A percentile compares a stretch with the other conserved stretches of the same genome.
These are phyloP conservation scores for Cladorrhinum sp. DNA, from an alignment of 2,329 filamentous ascomycete genomes.

Conservation along the genomic window DNA sequence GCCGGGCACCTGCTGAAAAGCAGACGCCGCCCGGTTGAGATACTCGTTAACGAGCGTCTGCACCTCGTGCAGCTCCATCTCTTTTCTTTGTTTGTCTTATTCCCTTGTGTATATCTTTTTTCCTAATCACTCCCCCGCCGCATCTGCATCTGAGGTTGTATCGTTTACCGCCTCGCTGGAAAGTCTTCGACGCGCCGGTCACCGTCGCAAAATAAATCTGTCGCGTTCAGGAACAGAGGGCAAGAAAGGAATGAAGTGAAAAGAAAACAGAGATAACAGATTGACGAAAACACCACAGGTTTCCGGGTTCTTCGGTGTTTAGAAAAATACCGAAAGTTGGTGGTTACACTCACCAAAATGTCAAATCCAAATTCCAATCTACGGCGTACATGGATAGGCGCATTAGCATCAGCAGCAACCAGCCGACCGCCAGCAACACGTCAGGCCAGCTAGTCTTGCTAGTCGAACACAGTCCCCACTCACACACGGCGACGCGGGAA, in stretches of 20 bases:
- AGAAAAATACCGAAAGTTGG: neutral
- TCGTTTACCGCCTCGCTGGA: neutral
- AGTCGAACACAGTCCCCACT: neutral
- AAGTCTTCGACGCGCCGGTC: neutral
- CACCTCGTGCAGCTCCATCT: conserved; percentile 63
- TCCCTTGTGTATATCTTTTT: neutral
- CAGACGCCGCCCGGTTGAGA: conserved; percentile 52
- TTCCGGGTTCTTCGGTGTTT: neutral
- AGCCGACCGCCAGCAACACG: neutral
- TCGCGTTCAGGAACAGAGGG: neutral
- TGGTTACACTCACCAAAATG: neutral
- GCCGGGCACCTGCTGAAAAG: conserved; percentile 88
- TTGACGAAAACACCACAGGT: neutral
- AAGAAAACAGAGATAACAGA: neutral
- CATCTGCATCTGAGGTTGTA: neutral
- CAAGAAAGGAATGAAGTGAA: neutral
- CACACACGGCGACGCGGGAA: neutral
- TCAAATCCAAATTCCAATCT: too few species aligned
- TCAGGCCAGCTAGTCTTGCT: neutral
- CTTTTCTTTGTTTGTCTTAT: neutral
- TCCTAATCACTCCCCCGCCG: neutral
- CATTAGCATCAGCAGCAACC: neutral
- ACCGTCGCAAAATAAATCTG: neutral
- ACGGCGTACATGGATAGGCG: too few species aligned
- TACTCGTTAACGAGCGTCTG: conserved; percentile 53